These are phyloP conservation scores for Thermomucor indicae-seudaticae DNA, from an alignment of 371 early-diverging fungal genomes.

Conservation along the genomic window DNA sequence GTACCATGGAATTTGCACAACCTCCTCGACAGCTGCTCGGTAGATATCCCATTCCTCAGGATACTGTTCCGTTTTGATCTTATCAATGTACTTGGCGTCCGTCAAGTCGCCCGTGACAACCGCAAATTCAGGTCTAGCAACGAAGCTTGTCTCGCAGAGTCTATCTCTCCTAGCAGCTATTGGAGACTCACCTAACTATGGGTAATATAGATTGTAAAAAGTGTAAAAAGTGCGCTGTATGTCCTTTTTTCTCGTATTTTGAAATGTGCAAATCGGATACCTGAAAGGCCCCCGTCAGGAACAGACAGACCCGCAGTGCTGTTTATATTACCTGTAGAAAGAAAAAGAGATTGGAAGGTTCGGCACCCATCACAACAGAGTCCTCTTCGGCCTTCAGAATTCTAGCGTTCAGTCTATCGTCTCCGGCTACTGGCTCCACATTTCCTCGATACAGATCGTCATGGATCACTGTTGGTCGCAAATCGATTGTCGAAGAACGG, in stretches of 20 bases:
- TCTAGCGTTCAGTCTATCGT: neutral
- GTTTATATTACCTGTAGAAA: constrained; percentile 8
- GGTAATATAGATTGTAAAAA: constrained; percentile 73
- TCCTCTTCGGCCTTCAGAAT: neutral
- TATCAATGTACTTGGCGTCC: constrained; percentile 75
- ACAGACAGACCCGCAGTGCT: neutral
- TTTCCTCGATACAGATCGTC: neutral
- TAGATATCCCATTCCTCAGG: constrained; percentile 83
- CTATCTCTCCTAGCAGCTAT: neutral
- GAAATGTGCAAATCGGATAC: constrained; percentile 87
- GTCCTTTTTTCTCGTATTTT: constrained; percentile 59
- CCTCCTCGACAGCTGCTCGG: constrained; percentile 53
- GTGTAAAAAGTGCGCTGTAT: constrained; percentile 67
- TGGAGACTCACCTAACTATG: constrained; percentile 36
- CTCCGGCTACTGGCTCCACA: neutral
- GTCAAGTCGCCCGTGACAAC: constrained; percentile 80
- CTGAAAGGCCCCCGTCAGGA: constrained; percentile 22
- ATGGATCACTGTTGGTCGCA: neutral
- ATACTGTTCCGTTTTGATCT: constrained; percentile 70
- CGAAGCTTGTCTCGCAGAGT: neutral
- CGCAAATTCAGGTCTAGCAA: constrained; percentile 57
- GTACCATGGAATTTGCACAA: constrained; percentile 57
- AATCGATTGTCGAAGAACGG: neutral
- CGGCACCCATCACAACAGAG: constrained; percentile 1
- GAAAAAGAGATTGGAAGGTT: constrained; percentile 5